Evolutionary conservation across 345 rosid species (phyloP), one percentile per base, ranked within the genome.

Genomic region (Sisymbrium irio): DNA sequence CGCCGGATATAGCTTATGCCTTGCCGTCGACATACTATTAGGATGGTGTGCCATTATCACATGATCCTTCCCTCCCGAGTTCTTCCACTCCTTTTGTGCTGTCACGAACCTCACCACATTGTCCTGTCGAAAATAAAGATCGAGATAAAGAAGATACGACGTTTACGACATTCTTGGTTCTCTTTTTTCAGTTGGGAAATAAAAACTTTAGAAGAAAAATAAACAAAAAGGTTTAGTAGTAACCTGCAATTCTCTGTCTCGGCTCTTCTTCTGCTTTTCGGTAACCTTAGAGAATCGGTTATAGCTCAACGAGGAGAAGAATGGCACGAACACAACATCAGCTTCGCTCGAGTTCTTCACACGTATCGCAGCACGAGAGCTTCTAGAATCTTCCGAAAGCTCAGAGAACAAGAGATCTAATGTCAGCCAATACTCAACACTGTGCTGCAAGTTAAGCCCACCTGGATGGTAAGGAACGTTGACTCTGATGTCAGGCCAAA

Each of bases 341-440:
- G 99, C 94, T 82, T 87, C 92, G 18, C 82, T 92, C 4, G 97
- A 87, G 77, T 95, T 90, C 61, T 22, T 85, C 4, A 95, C 99
- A 69, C 96, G 88, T 10, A 84, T 68, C 7, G 88, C 98, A 9
- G 85, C 82, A 25, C 82, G 81, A 36, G 82, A 81, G 14, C 74
- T 75, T 64, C 72, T 64, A 25, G 87, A 80, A 55, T 77, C 79
- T 13, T 74, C 77, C 7, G 87, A 74, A 63, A 81, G 40, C 74
- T 92, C 96, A 3, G 97, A 90, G 64, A 87, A 85, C 32, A 95
- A 87, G 39, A 95, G 91, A 79, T 95, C 97, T 65, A 95, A 36
- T 28, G 98, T 92, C 15, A 95, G 79, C 99, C 99, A 95, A 70
- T 90, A 95, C 69, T 92, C 99, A 44, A 92, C 82, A 73, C 99